Evolutionary conservation across 306 rosid species (phyloP), one percentile per base, ranked within the genome.

Genomic region (Begonia fuchsioides): DNA sequence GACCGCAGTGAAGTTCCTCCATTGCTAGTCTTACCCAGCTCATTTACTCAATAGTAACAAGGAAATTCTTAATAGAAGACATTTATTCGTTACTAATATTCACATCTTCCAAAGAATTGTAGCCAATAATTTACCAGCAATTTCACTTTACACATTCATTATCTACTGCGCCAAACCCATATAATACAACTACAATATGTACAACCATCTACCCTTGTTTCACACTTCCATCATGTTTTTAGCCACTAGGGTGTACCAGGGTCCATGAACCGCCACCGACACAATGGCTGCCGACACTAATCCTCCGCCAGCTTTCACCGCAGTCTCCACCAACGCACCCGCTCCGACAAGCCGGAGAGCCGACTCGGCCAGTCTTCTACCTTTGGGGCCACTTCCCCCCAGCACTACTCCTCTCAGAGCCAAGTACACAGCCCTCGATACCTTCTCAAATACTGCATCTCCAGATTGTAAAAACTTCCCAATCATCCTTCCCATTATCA

Each of bases 381-480:
- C 98, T 3, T 11, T 43, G 9, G 53, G 17, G 3, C 95, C 94
- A 10, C 69, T 79, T 43, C 98, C 98, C 0, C 92, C 94, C 2
- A 90, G 83, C 61, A 77, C 65, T 6, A 73, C 79, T 32, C 82
- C 95, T 12, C 98, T 79, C 32, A 76, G 56, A 49, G 94, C 83
- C 58, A 47, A 17, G 51, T 79, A 81, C 20, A 79, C 81, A 3
- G 95, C 76, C 17, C 40, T 68, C 3, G 73, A 72, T 39, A 85
- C 95, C 71, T 68, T 90, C 61, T 79, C 92, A 69, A 90, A 84
- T 58, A 90, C 87, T 2, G 82, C 69, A 53, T 90, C 94, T 59
- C 85, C 98, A 26, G 94, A 82, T 64, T 81, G 95, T 63, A 90
- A 58, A 72, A 92, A 85, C 81, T 69, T 90, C 2, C 72, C 76